These are phyloP conservation scores for Knufia fluminis DNA, from an alignment of 2,329 filamentous ascomycete genomes.

Conservation along the genomic window DNA sequence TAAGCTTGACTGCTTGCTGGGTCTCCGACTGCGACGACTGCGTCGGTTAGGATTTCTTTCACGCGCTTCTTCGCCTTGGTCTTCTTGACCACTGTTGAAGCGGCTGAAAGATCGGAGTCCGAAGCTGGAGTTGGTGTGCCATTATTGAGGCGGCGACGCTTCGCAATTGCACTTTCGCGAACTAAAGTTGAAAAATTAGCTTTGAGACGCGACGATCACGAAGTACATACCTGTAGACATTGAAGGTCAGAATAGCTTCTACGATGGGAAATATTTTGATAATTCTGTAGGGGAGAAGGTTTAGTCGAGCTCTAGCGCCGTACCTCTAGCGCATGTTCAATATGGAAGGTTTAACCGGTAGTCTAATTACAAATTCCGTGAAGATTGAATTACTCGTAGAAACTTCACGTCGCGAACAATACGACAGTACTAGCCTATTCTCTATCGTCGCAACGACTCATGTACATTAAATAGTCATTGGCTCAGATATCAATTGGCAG, in stretches of 20 bases:
- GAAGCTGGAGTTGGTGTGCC: slow-evolving; percentile 3
- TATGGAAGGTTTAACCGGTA: not conserved
- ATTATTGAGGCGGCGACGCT: slow-evolving; percentile 7
- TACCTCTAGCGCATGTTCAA: not conserved
- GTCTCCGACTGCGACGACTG: not conserved
- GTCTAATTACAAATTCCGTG: not conserved
- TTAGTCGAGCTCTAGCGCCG: too few species aligned
- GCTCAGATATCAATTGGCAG: slow-evolving; percentile 6
- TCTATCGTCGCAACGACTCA: too few species aligned
- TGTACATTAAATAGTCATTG: too few species aligned
- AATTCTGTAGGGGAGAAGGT: too few species aligned
- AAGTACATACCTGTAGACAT: not conserved
- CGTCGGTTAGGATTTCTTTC: not conserved
- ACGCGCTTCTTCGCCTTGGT: not conserved
- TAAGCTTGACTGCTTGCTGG: not conserved
- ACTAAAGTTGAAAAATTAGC: not conserved
- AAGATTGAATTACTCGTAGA: too few species aligned
- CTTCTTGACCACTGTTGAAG: not conserved
- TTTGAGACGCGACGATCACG: not conserved
- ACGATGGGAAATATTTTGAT: slow-evolving; percentile 15
- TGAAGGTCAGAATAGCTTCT: slow-evolving; percentile 13
- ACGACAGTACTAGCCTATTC: not conserved
- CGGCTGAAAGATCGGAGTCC: slow-evolving; percentile 8
- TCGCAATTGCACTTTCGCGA: slow-evolving; percentile 6
- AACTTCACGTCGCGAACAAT: too few species aligned